Evolutionary conservation across 1,284 basidiomycete species (phyloP), one percentile per base, ranked within the genome.

Genomic region (Pseudozyma pruni): DNA sequence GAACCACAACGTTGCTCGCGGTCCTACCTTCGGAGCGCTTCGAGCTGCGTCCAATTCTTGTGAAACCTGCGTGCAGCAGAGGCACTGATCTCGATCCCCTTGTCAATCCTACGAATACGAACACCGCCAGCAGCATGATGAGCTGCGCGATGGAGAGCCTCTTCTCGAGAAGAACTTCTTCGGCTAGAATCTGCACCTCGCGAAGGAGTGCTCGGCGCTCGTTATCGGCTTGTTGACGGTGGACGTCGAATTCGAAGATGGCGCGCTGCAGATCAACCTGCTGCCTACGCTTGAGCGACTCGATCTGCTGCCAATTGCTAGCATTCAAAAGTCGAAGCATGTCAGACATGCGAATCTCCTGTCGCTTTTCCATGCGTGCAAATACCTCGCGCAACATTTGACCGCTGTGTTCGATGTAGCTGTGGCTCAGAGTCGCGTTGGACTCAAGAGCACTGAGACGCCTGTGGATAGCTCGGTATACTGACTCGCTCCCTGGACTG

Each of bases 391-490:
- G 86, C 32, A 96, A 87, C 32, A 89, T 88, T 19, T 87, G 85
- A 1, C 90, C 91, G 81, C 96, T 94, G 79, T 95, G 93, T 77
- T 95, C 93, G 22, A 96, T 89, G 81, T 96, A 98, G 17, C 89
- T 87, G 45, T 90, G 87, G 49, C 93, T 91, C 1, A 98, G 85
- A 0, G 92, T 93, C 37, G 93, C 90, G 78, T 96, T 96, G 8
- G 87, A 87, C 81, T 98, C 95, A 5, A 98, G 87, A 7, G 89
- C 88, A 7, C 88, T 88, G 13, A 98, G 87, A 2, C 94, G 89
- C 70, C 97, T 95, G 88, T 94, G 94, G 75, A 98, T 98, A 10
- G 91, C 92, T 10, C 93, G 90, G 79, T 96, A 98, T 76, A 98
- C 95, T 0, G 93, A 95, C 83, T 98, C 81, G 35, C 64, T 72